A percentile compares a stretch with the other conserved stretches of the same genome.
Evolutionary conservation across 495 filamentous ascomycete species (phyloP).

Genomic region (Paragyromitra xinjiangensis): DNA sequence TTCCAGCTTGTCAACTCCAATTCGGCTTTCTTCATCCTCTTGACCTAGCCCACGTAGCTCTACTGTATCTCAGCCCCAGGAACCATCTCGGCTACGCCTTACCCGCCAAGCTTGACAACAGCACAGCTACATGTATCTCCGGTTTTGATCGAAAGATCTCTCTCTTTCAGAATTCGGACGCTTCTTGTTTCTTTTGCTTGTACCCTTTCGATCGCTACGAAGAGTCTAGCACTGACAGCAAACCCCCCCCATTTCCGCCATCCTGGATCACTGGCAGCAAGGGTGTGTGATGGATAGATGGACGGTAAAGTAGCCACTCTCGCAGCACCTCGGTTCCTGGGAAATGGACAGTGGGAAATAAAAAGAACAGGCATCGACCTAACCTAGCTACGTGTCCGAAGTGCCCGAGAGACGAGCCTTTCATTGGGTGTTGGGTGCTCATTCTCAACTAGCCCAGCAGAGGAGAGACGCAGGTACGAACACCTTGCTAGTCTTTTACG

Average conservation of each 20-base stretch:
- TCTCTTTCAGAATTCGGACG: neutral
- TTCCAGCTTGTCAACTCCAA: neutral
- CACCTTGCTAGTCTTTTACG: neutral
- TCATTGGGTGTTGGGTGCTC: conserved; percentile 25
- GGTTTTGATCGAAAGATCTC: neutral
- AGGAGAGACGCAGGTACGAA: neutral
- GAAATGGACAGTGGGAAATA: neutral
- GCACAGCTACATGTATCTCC: neutral
- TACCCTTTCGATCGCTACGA: neutral
- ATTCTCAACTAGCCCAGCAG: neutral
- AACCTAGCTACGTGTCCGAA: conserved; percentile 22
- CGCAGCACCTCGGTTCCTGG: neutral
- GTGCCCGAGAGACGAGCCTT: conserved; percentile 14
- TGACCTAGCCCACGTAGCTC: conserved; percentile 16
- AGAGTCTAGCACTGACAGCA: conserved; percentile 5
- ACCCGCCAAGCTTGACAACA: conserved; percentile 1
- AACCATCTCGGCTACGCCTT: neutral
- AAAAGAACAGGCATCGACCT: conserved; percentile 6
- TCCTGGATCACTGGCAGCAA: neutral
- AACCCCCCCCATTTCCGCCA: conserved; percentile 4
- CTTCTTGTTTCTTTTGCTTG: neutral
- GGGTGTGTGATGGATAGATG: conserved; percentile 24
- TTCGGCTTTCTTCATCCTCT: neutral
- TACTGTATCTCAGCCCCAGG: neutral
- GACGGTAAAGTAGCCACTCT: neutral